phyloP scores from a whole-genome alignment of 2,329 filamentous ascomycete species.

The Neofusicoccum kwambonambiense region DNA sequence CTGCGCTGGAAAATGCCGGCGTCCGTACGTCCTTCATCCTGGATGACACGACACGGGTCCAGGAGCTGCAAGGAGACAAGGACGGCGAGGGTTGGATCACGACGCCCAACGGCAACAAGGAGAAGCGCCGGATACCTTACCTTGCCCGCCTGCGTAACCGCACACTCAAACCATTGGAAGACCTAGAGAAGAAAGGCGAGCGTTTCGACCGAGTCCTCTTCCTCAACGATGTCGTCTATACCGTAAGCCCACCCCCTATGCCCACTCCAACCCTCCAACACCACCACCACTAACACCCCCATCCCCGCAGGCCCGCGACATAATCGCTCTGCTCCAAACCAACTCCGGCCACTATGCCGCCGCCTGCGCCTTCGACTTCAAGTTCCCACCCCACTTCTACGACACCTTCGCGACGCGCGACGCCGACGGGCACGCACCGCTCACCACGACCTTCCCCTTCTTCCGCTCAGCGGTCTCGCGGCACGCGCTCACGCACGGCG shows the following conservation, averaged over 20 bases:
- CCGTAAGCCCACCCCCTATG: slow-evolving; percentile 38
- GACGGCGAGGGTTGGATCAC: slow-evolving; percentile 61
- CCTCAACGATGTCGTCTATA: slow-evolving; percentile 64
- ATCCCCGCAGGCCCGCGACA: slow-evolving; percentile 50
- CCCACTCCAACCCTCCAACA: not conserved
- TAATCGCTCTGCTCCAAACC: slow-evolving; percentile 57
- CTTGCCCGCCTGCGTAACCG: slow-evolving; percentile 63
- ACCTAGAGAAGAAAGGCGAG: slow-evolving; percentile 49
- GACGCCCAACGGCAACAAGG: slow-evolving; percentile 52
- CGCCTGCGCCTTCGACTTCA: slow-evolving; percentile 62
- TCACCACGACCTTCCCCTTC: slow-evolving; percentile 60
- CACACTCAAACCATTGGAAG: slow-evolving; percentile 59
- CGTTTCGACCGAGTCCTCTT: slow-evolving; percentile 61
- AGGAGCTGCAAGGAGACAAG: slow-evolving; percentile 49
- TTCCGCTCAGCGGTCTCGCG: slow-evolving; percentile 54
- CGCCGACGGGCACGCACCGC: slow-evolving; percentile 47
- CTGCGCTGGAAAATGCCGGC: slow-evolving; percentile 50
- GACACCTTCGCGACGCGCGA: slow-evolving; percentile 65
- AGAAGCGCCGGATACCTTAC: slow-evolving; percentile 67
- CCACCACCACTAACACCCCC: not conserved
- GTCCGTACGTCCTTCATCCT: slow-evolving; percentile 57
- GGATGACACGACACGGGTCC: slow-evolving; percentile 58
- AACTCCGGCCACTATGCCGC: slow-evolving; percentile 60
- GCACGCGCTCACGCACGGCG: slow-evolving; percentile 52
- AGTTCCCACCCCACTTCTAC: slow-evolving; percentile 55